Evolutionary conservation across 2,329 filamentous ascomycete genomes (phyloP).

Genomic region (Xylariaceae sp.): DNA sequence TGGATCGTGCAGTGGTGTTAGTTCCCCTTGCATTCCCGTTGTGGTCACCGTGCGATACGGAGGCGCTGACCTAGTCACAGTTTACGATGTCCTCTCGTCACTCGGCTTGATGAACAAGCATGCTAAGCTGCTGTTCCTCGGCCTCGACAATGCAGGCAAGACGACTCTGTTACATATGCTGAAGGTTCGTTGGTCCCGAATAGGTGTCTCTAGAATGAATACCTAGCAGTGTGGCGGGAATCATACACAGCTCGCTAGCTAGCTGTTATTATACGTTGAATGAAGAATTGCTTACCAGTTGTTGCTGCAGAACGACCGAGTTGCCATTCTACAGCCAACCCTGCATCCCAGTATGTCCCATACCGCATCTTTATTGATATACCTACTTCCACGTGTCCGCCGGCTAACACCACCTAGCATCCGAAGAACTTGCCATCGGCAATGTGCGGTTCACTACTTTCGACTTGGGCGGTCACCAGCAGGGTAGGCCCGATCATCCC

Average conservation of each 20-base stretch:
- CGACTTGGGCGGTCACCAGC: constrained; percentile 90
- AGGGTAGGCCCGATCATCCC: constrained; percentile 58
- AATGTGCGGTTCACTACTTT: constrained; percentile 95
- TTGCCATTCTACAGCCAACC: constrained; percentile 87
- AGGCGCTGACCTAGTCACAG: constrained; percentile 48
- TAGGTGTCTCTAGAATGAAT: neutral
- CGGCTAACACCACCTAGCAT: constrained; percentile 56
- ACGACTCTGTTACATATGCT: constrained; percentile 93
- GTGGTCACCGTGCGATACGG: constrained; percentile 9
- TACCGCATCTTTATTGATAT: constrained; percentile 5
- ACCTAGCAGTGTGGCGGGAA: neutral
- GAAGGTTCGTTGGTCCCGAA: constrained; percentile 64
- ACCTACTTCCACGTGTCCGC: constrained; percentile 27
- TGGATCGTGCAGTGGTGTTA: constrained; percentile 97
- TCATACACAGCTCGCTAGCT: constrained; percentile 2
- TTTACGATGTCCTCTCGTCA: constrained; percentile 87
- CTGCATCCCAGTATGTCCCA: constrained; percentile 78
- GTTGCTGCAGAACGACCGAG: constrained; percentile 75
- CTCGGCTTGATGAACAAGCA: constrained; percentile 93
- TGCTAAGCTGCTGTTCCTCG: constrained; percentile 91
- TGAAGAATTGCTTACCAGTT: constrained; percentile 7
- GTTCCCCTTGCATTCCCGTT: constrained; percentile 37
- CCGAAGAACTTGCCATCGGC: constrained; percentile 89
- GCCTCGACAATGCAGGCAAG: constrained; percentile 93
- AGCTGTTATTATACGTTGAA: constrained; percentile 1